These are phyloP conservation scores for Ulvella scutata DNA, from an alignment of 139 green algal species.

Conservation along the genomic window DNA sequence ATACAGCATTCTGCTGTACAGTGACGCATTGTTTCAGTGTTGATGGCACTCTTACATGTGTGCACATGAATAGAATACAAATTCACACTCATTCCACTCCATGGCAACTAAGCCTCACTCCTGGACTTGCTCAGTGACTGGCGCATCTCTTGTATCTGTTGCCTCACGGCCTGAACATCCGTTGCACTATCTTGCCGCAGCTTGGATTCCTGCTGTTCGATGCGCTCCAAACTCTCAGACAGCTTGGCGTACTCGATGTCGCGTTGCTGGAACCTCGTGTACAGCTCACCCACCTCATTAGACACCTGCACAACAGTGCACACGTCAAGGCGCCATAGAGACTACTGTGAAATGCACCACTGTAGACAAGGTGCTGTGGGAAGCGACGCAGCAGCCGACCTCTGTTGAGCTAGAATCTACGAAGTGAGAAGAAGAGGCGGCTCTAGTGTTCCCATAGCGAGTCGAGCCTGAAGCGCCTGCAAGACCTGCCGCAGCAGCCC, in stretches of 20 bases:
- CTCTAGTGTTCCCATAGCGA: too few relatives aligned
- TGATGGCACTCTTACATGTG: too few relatives aligned
- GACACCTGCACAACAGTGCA: neutral
- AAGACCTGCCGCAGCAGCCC: too few relatives aligned
- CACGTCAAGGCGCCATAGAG: neutral
- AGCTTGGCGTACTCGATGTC: neutral
- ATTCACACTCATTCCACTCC: too few relatives aligned
- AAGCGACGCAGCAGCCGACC: neutral
- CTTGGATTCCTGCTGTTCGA: neutral
- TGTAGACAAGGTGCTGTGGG: neutral
- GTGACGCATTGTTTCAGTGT: too few relatives aligned
- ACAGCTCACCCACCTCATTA: neutral
- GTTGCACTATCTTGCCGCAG: neutral
- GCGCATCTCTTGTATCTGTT: neutral
- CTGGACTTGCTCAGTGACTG: neutral
- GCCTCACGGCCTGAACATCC: neutral
- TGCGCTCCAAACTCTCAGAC: neutral
- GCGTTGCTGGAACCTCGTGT: neutral
- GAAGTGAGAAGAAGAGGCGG: too few relatives aligned
- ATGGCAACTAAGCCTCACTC: too few relatives aligned
- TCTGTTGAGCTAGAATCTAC: too few relatives aligned
- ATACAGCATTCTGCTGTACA: too few relatives aligned
- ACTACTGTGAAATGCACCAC: neutral
- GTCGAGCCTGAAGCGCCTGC: too few relatives aligned
- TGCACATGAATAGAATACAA: too few relatives aligned